phyloP scores from a whole-genome alignment of 805 yeast genomes.

The Crinitomyces ghanaensis region DNA sequence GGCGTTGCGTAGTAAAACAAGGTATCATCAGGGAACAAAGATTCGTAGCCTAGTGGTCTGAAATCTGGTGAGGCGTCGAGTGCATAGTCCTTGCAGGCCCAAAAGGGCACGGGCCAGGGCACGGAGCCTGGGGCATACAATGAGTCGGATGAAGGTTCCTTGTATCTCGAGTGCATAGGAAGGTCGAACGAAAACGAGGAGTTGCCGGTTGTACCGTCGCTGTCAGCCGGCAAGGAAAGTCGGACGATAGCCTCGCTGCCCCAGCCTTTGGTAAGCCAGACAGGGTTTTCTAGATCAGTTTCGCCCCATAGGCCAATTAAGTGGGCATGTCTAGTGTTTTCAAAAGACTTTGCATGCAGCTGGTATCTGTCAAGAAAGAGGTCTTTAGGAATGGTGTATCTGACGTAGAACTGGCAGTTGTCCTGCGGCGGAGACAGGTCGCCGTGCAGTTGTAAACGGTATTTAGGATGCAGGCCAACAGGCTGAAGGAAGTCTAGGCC shows the following conservation, averaged over 20 bases:
- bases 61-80: constrained; percentile 31
- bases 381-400: constrained; percentile 33
- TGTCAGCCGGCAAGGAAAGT: constrained; percentile 17
- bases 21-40: constrained; percentile 36
- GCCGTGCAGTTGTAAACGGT: constrained; percentile 8
- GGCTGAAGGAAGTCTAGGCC: constrained; percentile 14
- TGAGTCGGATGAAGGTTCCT: constrained; percentile 26
- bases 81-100: constrained; percentile 37
- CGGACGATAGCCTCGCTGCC: constrained; percentile 38
- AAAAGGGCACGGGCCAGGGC: constrained; percentile 35
- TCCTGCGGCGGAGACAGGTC: constrained; percentile 13
- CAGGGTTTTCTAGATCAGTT: constrained; percentile 47
- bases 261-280: constrained; percentile 34
- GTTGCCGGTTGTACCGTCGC: constrained; percentile 14
- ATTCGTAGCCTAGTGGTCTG: constrained; percentile 33
- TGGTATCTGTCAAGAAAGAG: constrained; percentile 48
- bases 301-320: constrained; percentile 40
- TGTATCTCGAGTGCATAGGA: constrained; percentile 43
- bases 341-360: constrained; percentile 22
- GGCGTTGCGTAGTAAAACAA: constrained; percentile 29
- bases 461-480: constrained; percentile 18
- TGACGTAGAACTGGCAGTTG: constrained; percentile 34
- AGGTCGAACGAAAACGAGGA: constrained; percentile 24
- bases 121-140: constrained; percentile 16
- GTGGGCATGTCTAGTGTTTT: constrained; percentile 18